Percentiles rank a stretch among this genome's conserved stretches.
phyloP scores from a whole-genome alignment of 257 asterid species.

The Solanum pennellii region DNA sequence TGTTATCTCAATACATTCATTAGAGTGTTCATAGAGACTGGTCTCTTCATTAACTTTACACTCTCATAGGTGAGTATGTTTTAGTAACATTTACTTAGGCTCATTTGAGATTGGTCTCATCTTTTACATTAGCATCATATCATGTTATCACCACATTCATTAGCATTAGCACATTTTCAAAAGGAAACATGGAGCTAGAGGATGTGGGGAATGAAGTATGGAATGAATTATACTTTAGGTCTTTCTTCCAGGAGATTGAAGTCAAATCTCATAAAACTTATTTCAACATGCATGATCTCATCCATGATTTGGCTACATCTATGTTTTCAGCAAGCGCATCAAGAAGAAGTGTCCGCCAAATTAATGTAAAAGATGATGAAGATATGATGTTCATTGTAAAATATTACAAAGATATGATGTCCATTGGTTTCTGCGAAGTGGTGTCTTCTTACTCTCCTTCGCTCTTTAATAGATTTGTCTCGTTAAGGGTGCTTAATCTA shows the following conservation, averaged over 20 bases:
- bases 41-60: no score
- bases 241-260: neutral
- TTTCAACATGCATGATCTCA: constrained; percentile 6
- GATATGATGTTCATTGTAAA: no score
- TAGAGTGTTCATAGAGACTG: no score
- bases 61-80: no score
- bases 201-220: constrained; percentile 11
- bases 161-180: neutral
- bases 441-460: no score
- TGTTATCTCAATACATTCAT: no score
- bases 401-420: neutral
- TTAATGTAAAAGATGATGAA: no score
- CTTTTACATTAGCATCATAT: no score
- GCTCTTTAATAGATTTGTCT: neutral
- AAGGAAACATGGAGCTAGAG: neutral
- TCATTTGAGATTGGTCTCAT: no score
- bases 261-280: neutral
- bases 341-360: neutral
- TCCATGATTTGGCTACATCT: constrained; percentile 6
- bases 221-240: constrained; percentile 9
- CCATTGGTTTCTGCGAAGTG: neutral
- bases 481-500: neutral
- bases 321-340: neutral
- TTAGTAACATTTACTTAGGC: no score
- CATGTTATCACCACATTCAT: no score